These are phyloP conservation scores for Cercis canadensis DNA, from an alignment of 306 rosid genomes.

Conservation along the genomic window DNA sequence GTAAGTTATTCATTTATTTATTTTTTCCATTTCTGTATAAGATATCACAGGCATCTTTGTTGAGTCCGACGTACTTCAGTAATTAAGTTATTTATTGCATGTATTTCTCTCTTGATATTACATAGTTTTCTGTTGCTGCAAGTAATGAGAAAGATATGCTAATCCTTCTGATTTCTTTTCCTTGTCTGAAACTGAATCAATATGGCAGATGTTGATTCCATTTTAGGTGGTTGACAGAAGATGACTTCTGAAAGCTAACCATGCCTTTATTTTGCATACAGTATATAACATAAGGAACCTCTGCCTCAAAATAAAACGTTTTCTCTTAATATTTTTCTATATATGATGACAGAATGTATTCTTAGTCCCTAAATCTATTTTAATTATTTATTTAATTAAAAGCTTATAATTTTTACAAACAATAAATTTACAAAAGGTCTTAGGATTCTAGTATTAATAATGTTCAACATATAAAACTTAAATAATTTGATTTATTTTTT, in stretches of 20 bases:
- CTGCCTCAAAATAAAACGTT: too few relatives aligned
- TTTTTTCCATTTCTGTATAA: constrained; percentile 10
- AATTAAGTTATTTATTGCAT: constrained; percentile 4
- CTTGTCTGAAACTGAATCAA: not conserved
- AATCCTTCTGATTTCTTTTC: not conserved
- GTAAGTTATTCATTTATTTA: constrained; percentile 53
- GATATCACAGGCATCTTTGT: constrained; percentile 18
- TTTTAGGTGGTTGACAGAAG: constrained; percentile 1
- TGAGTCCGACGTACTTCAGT: constrained; percentile 5
- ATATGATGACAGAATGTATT: too few relatives aligned
- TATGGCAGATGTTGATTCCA: constrained; percentile 22
- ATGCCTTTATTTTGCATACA: not conserved
- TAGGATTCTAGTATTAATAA: not conserved
- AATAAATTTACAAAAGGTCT: not conserved
- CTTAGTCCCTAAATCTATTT: too few relatives aligned
- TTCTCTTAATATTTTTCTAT: too few relatives aligned
- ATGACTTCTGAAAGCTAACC: constrained; percentile 30
- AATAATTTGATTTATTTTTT: too few relatives aligned
- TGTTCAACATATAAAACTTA: not conserved
- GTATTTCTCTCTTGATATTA: constrained; percentile 8
- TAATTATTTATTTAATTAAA: too few relatives aligned
- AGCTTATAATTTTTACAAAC: too few relatives aligned
- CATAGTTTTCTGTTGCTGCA: not conserved
- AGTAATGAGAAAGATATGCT: not conserved
- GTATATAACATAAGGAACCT: too few relatives aligned